Conservation (phyloP, 176 grass and related monocot species). For the Chrysopogon serrulatus region DNA sequence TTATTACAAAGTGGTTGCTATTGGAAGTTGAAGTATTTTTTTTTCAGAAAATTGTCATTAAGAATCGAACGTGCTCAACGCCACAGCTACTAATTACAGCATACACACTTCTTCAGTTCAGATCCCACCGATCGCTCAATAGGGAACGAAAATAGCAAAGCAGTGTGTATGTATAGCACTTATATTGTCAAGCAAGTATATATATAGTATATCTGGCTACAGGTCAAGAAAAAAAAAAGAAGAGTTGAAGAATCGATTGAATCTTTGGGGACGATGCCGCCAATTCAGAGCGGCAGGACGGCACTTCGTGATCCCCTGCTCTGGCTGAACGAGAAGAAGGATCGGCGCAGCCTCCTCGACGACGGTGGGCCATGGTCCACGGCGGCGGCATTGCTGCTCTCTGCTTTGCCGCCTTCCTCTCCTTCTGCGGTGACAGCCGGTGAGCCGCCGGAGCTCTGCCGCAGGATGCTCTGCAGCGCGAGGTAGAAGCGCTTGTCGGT, state of each 20-base stretch:
- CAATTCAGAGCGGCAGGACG: conserved; percentile 27
- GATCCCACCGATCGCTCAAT: neutral
- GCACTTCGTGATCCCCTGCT: conserved; percentile 13
- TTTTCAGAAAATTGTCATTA: too few relatives aligned
- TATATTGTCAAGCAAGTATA: neutral
- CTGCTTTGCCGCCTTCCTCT: neutral
- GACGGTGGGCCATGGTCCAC: neutral
- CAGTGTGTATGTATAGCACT: too few relatives aligned
- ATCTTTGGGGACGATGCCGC: neutral
- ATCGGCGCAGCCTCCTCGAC: conserved; percentile 6
- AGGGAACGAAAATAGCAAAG: too few relatives aligned
- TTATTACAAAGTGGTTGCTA: too few relatives aligned
- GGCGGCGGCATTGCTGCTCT: neutral
- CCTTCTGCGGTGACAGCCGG: neutral
- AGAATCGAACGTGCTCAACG: neutral
- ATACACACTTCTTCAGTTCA: neutral
- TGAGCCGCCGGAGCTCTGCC: neutral
- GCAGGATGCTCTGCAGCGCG: conserved; percentile 51
- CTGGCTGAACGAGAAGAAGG: conserved; percentile 47
- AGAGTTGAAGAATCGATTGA: neutral
- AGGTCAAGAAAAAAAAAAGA: neutral
- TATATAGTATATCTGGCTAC: neutral
- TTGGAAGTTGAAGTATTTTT: too few relatives aligned
- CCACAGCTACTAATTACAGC: neutral
- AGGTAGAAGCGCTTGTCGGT: conserved; percentile 56